phyloP scores from a whole-genome alignment of 345 rosid species.

The Heritiera fomes region DNA sequence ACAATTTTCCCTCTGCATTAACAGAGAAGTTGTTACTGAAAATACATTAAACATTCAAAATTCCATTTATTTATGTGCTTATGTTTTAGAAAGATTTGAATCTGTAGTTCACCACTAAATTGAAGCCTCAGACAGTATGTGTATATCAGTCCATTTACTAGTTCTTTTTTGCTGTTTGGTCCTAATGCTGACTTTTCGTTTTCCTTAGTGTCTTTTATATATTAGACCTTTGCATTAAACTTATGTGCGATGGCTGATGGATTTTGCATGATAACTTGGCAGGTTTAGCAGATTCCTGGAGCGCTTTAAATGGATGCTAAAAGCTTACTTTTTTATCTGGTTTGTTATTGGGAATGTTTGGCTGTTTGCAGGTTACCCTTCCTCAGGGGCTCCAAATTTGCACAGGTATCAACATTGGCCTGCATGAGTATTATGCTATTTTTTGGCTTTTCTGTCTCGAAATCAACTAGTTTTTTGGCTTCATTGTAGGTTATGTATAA shows the following conservation, averaged over 20 bases:
- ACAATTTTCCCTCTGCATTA: too few relatives aligned
- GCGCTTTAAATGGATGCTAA: conserved; percentile 12
- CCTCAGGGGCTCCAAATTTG: conserved; percentile 18
- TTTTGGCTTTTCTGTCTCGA: background rate
- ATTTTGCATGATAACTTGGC: conserved; percentile 18
- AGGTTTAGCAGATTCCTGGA: conserved; percentile 26
- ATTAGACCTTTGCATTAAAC: background rate
- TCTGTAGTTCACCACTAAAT: background rate
- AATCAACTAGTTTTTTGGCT: background rate
- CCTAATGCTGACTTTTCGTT: background rate
- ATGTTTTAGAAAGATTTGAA: background rate
- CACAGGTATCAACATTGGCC: conserved; percentile 18
- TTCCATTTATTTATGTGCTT: background rate
- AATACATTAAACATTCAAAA: background rate
- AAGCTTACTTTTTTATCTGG: conserved; percentile 29
- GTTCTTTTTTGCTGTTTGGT: background rate
- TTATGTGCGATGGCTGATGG: background rate
- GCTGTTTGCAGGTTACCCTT: conserved; percentile 20
- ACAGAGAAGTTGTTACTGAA: too few relatives aligned
- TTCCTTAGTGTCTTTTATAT: background rate
- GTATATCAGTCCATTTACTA: background rate
- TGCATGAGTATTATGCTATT: background rate
- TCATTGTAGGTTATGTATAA: conserved; percentile 27
- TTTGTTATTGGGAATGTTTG: conserved; percentile 26
- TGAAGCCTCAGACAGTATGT: background rate